Percentiles rank a stretch among this genome's conserved stretches.
These are phyloP conservation scores for Clausena lansium DNA, from an alignment of 345 rosid species.

Conservation along the genomic window DNA sequence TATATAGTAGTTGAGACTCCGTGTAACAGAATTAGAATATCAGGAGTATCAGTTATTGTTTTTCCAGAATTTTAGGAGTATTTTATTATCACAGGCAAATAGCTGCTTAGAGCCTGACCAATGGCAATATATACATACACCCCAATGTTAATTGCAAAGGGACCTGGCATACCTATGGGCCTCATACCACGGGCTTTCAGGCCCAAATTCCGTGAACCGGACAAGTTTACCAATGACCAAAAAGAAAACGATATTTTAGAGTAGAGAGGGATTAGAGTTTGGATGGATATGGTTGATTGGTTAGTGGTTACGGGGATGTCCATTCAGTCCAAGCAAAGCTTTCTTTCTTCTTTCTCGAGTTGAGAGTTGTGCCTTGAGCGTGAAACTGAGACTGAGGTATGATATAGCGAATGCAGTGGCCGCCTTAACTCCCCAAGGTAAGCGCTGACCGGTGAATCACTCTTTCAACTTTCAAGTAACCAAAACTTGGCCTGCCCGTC, in stretches of 20 bases:
- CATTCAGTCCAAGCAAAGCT: slow-evolving; percentile 3
- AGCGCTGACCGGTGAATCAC: neutral
- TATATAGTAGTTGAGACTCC: too few species aligned
- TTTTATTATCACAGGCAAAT: too few species aligned
- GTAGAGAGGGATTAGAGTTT: too few species aligned
- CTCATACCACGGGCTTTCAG: neutral
- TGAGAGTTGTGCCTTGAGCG: neutral
- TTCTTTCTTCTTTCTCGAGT: neutral
- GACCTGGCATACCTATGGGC: neutral
- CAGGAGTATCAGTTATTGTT: too few species aligned
- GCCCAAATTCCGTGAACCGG: neutral
- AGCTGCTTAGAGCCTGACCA: too few species aligned
- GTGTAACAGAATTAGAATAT: too few species aligned
- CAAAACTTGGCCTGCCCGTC: neutral
- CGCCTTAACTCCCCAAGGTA: slow-evolving; percentile 11
- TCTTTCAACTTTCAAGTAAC: slow-evolving; percentile 1
- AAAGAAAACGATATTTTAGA: neutral
- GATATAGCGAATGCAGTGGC: neutral
- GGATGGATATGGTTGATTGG: slow-evolving; percentile 24
- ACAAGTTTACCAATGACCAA: neutral
- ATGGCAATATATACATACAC: too few species aligned
- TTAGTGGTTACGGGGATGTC: slow-evolving; percentile 16
- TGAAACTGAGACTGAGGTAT: too few species aligned
- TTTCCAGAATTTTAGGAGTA: too few species aligned
- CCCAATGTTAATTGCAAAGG: too few species aligned